Evolutionary conservation across 257 asterid genomes (phyloP).

Genomic region (Solanum tarapatanum): DNA sequence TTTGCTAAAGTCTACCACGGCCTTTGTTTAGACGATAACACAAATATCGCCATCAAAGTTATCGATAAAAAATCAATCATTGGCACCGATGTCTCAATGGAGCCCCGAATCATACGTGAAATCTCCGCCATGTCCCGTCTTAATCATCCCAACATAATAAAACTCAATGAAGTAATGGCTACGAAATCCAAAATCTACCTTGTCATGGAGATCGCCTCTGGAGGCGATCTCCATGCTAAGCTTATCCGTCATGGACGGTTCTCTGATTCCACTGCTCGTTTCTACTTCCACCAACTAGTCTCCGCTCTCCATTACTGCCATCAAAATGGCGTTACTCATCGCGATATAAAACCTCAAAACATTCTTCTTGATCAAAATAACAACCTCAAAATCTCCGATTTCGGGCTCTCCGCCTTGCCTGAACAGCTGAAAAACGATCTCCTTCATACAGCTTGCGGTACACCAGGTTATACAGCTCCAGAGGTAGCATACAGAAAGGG

Average conservation of each 20-base stretch:
- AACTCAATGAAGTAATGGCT: constrained; percentile 71
- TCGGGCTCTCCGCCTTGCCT: constrained; percentile 79
- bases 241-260: constrained; percentile 47
- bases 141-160: constrained; percentile 55
- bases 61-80: constrained; percentile 52
- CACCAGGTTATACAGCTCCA: constrained; percentile 89
- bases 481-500: constrained; percentile 59
- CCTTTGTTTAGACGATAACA: constrained; percentile 9
- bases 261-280: constrained; percentile 39
- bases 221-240: constrained; percentile 63
- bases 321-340: constrained; percentile 63
- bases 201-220: constrained; percentile 74
- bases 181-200: constrained; percentile 67
- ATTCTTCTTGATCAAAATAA: constrained; percentile 60
- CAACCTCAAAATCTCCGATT: constrained; percentile 53
- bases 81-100: constrained; percentile 32
- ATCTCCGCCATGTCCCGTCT: constrained; percentile 81
- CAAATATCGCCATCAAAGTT: constrained; percentile 53
- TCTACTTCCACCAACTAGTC: constrained; percentile 55
- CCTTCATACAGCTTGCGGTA: constrained; percentile 71
- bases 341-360: constrained; percentile 86
- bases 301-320: constrained; percentile 76
- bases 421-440: constrained; percentile 55
- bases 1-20: constrained; percentile 81
- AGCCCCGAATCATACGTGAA: constrained; percentile 60